Evolutionary conservation across 2,329 filamentous ascomycete species (phyloP).

Genomic region (Fusarium sp.): DNA sequence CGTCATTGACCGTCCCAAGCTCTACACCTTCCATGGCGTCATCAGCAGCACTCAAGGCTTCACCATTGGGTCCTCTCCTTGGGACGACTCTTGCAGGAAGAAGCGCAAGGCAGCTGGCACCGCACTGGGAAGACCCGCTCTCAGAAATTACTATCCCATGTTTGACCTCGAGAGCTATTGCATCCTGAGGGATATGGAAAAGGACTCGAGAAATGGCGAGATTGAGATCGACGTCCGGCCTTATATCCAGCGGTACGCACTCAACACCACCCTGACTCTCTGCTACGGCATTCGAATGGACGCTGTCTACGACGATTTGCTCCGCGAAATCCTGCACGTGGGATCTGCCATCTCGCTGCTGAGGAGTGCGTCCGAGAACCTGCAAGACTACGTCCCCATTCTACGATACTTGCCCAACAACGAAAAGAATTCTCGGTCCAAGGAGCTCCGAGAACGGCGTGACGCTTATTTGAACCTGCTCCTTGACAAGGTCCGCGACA

Average conservation of each 20-base stretch:
- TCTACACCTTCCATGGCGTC: constrained; percentile 84
- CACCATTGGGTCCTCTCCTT: constrained; percentile 85
- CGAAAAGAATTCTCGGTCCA: constrained; percentile 59
- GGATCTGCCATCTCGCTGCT: constrained; percentile 63
- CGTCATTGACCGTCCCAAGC: constrained; percentile 79
- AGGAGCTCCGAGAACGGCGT: constrained; percentile 58
- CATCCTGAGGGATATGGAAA: constrained; percentile 59
- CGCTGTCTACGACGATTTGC: constrained; percentile 61
- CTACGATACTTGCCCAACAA: constrained; percentile 64
- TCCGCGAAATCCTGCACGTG: constrained; percentile 64
- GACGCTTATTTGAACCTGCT: constrained; percentile 63
- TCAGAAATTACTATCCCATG: constrained; percentile 63
- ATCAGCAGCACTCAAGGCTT: constrained; percentile 81
- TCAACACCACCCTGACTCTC: constrained; percentile 66
- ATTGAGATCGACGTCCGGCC: constrained; percentile 59
- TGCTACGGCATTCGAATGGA: constrained; percentile 68
- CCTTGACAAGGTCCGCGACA: constrained; percentile 58
- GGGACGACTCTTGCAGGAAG: constrained; percentile 82
- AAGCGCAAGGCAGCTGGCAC: constrained; percentile 82
- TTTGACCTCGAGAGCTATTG: constrained; percentile 65
- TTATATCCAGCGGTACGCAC: constrained; percentile 64
- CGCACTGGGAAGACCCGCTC: constrained; percentile 65
- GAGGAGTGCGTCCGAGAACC: constrained; percentile 63
- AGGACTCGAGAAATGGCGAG: constrained; percentile 55
- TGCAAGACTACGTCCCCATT: constrained; percentile 64